Conservation (phyloP, 148 eudicot genomes). For the Pouteria glomerata region DNA sequence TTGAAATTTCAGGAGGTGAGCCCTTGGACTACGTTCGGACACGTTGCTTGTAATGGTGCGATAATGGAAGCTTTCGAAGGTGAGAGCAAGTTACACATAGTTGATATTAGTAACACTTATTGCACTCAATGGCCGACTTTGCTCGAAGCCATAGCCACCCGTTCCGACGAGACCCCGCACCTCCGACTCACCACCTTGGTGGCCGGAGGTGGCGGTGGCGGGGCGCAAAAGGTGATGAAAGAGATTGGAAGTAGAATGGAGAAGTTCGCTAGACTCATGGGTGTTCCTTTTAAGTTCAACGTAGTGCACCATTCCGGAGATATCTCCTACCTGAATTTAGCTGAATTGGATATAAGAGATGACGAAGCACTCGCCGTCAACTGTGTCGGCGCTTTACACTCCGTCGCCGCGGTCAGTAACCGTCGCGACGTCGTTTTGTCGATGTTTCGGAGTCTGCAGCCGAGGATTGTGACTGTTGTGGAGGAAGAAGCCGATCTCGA, state of each 20-base stretch:
- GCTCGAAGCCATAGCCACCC: slow-evolving; percentile 79
- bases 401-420: slow-evolving; percentile 28
- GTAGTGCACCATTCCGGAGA: slow-evolving; percentile 64
- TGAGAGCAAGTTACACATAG: slow-evolving; percentile 58
- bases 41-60: slow-evolving; percentile 86
- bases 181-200: slow-evolving; percentile 68
- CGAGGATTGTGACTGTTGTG: slow-evolving; percentile 69
- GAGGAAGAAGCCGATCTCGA: slow-evolving; percentile 89
- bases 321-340: slow-evolving; percentile 45
- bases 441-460: slow-evolving; percentile 44
- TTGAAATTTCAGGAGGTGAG: slow-evolving; percentile 91
- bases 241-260: slow-evolving; percentile 82
- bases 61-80: slow-evolving; percentile 82
- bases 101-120: slow-evolving; percentile 73
- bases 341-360: slow-evolving; percentile 36
- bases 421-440: slow-evolving; percentile 48
- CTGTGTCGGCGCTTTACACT: slow-evolving; percentile 61
- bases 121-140: slow-evolving; percentile 99
- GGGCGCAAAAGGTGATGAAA: slow-evolving; percentile 67
- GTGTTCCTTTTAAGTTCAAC: slow-evolving; percentile 75
- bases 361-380: slow-evolving; percentile 84
- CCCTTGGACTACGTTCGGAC: slow-evolving; percentile 94
- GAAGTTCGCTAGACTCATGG: slow-evolving; percentile 90
- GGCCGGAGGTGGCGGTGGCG: slow-evolving; percentile 19
- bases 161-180: slow-evolving; percentile 82